Conservation (phyloP, 1,139 yeast genomes). For the Wickerhamomyces sp. region DNA sequence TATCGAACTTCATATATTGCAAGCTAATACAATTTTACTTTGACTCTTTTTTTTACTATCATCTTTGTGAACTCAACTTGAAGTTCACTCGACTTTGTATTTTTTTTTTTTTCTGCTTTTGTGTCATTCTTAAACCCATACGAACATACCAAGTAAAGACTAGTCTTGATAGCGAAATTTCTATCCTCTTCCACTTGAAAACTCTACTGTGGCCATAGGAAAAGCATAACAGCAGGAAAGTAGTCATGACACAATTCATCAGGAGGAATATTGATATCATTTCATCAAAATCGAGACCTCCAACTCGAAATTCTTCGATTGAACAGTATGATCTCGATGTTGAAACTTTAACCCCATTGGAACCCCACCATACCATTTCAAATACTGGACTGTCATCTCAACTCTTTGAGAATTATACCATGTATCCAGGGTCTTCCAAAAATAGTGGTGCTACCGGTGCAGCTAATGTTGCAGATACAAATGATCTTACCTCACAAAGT, state of each 20-base stretch:
- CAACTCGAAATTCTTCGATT: background rate
- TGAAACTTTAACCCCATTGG: background rate
- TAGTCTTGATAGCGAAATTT: too few relatives aligned
- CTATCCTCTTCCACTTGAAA: too few relatives aligned
- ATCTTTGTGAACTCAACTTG: too few relatives aligned
- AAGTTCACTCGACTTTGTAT: too few relatives aligned
- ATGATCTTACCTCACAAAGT: constrained; percentile 3
- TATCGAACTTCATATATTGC: background rate
- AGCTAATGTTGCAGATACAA: background rate
- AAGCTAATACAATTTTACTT: background rate
- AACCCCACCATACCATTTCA: background rate
- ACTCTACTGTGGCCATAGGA: too few relatives aligned
- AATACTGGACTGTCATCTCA: background rate
- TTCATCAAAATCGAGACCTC: constrained; percentile 9
- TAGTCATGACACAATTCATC: constrained; percentile 16
- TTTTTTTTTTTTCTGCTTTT: too few relatives aligned
- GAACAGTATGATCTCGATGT: background rate
- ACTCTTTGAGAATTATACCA: background rate
- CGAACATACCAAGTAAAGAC: too few relatives aligned
- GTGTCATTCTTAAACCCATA: too few relatives aligned
- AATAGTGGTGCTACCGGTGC: background rate
- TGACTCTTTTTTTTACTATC: background rate
- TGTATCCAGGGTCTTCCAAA: background rate
- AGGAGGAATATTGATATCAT: constrained; percentile 16
- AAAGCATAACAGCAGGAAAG: too few relatives aligned